Evolutionary conservation across 176 grass and related monocot species (phyloP), one percentile per base, ranked within the genome.

Genomic region (Cenchrus fungigraminus): DNA sequence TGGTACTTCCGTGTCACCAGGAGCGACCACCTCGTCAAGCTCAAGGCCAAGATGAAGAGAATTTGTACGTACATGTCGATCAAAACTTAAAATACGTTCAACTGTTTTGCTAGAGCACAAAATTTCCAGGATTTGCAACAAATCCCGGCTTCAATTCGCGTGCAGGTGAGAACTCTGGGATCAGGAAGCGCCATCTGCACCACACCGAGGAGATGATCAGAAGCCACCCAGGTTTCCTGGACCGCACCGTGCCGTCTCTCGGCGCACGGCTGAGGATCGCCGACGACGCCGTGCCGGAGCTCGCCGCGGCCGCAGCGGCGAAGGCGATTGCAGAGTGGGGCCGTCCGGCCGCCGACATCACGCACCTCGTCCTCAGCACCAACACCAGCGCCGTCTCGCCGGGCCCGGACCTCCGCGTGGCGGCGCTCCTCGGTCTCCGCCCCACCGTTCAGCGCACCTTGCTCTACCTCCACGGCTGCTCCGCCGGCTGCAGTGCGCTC

Each of bases 1-100:
- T 90, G 87, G 82, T 90, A 93, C 86, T 93, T 93, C 52, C 88
- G 91, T 51, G 87, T 90, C 32, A 93, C 91, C 43, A 79, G 79
- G 2, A 93, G 91, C 79, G 91, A 90, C 59, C 86, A 90, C 31
- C 73, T 93, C 29, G 66, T 86, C 3, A 74, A 80, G 28, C 88
- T 93, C 53, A 93, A 93, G 53, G 86, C 87, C 51, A 93, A 90
- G 85, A 86, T 90, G 73, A 88, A 79, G 28, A 87, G 74, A 73
- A 93, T 40, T 40, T 40, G 37, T 93, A 53, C 90, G 88, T 93
- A 74, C 54, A 46, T 9, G 45, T 4, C 8, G 45, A 46, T 46
- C 45, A 46, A 1, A 32, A 32, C 31, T 32, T 32, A 40, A 4
- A 40, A 40, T 40, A 40, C 37, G 37, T 40, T 46, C 8, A 46